Evolutionary conservation across 2,329 filamentous ascomycete species (phyloP), one percentile per base, ranked within the genome.

Genomic region (Byssothecium circinans): DNA sequence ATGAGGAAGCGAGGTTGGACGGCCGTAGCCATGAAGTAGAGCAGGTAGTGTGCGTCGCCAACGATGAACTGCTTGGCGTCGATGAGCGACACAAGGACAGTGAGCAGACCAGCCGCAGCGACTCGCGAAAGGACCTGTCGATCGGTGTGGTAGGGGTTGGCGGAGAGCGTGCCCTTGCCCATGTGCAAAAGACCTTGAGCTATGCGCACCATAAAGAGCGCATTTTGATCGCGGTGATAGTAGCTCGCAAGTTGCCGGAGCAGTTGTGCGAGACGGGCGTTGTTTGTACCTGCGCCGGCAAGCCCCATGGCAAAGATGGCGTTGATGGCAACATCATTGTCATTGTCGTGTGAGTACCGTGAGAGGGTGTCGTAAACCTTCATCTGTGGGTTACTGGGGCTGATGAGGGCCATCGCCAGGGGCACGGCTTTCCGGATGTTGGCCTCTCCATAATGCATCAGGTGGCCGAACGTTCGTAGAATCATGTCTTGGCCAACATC

Each of bases 401-500:
- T 96, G 67, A 99, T 87, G 45, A 99, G 81, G 64, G 91, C 95
- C 90, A 99, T 95, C 20, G 94, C 94, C 45, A 99, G 80, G 29
- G 94, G 94, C 23, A 99, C 94, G 17, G 91, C 92, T 68, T 94
- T 94, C 53, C 94, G 88, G 62, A 99, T 99, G 70, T 99, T 97
- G 67, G 91, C 82, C 72, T 96, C 92, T 55, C 95, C 94, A 65
- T 99, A 99, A 76, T 99, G 94, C 94, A 99, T 99, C 51, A 99
- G 80, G 71, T 99, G 94, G 41, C 91, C 94, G 63, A 99, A 97
- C 67, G 96, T 94, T 49, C 94, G 87, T 33, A 99, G 81, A 10
- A 97, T 91, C 94, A 99, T 99, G 69, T 99, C 94, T 71, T 99
- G 94, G 4, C 95, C 95, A 47, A 99, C 86, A 50, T 99, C 95